phyloP scores from a whole-genome alignment of 2,329 filamentous ascomycete species.

The Arthrobotrys pseudoclavata region DNA sequence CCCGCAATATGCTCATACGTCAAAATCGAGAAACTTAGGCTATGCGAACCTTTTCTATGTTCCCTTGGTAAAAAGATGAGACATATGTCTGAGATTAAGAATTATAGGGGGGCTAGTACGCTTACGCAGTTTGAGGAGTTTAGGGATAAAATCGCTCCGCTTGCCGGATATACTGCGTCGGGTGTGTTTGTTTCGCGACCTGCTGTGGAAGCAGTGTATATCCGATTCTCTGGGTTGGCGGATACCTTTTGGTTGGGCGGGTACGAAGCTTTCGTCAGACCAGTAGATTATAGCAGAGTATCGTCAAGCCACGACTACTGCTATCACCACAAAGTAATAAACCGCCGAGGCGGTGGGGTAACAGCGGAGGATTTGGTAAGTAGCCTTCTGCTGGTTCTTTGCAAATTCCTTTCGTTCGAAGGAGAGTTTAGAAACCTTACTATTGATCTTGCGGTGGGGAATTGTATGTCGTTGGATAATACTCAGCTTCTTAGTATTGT shows the following conservation, averaged over 20 bases:
- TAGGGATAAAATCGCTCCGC: background rate
- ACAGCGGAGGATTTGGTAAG: background rate
- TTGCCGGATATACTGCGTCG: background rate
- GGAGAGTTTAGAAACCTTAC: slow-evolving; percentile 2
- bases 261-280: background rate
- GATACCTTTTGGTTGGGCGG: background rate
- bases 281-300: slow-evolving; percentile 2
- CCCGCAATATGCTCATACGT: background rate
- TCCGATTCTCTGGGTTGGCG: slow-evolving; percentile 3
- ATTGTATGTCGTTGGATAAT: background rate
- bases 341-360: background rate
- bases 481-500: background rate
- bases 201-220: background rate
- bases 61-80: background rate
- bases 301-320: background rate
- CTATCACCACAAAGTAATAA: slow-evolving; percentile 4
- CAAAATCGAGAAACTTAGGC: background rate
- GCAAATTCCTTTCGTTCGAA: background rate
- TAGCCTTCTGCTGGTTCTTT: slow-evolving; percentile 2
- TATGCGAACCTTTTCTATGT: background rate
- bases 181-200: background rate
- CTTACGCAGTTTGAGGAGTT: background rate
- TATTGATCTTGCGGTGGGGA: slow-evolving; percentile 5
- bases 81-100: background rate
- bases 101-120: background rate